These are phyloP conservation scores for Geotrichum candidum DNA, from an alignment of 1,139 yeast genomes.

Conservation along the genomic window DNA sequence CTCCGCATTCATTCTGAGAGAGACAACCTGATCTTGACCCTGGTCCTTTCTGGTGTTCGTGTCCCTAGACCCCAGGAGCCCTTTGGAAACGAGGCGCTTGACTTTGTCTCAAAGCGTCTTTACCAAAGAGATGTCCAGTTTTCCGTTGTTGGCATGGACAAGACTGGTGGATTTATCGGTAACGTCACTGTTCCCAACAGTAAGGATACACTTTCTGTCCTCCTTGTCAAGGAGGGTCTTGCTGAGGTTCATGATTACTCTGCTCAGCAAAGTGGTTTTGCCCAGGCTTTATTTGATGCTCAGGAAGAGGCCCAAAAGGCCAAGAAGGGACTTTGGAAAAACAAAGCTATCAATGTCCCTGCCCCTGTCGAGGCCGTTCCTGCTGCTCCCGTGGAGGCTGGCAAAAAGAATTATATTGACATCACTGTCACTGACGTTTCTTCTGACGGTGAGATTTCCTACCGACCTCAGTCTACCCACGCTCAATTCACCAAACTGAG, in stretches of 20 bases:
- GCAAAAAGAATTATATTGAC: constrained; percentile 47
- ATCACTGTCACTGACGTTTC: constrained; percentile 54
- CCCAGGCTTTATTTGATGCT: constrained; percentile 51
- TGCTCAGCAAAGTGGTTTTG: constrained; percentile 52
- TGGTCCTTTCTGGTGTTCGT: constrained; percentile 68
- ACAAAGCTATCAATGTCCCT: constrained; percentile 32
- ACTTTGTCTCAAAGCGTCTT: constrained; percentile 48
- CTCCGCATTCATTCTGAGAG: constrained; percentile 62
- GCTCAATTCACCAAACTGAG: constrained; percentile 25
- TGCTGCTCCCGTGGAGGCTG: constrained; percentile 17
- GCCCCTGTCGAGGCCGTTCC: constrained; percentile 27
- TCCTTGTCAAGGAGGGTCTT: constrained; percentile 59
- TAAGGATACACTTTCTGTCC: constrained; percentile 52
- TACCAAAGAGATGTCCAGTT: constrained; percentile 71
- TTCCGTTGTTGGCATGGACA: constrained; percentile 65
- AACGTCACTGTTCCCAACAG: constrained; percentile 52
- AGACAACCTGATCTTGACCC: constrained; percentile 62
- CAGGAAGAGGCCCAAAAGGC: constrained; percentile 54
- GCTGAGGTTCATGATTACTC: constrained; percentile 64
- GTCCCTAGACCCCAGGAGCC: constrained; percentile 44
- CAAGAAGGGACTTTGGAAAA: constrained; percentile 61
- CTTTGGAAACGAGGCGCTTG: constrained; percentile 49
- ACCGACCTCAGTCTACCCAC: constrained; percentile 38
- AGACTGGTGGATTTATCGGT: constrained; percentile 77
- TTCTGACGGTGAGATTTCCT: constrained; percentile 48